Base-by-base conservation (phyloP, 148 eudicot species). In the Nyssa sinensis region DNA sequence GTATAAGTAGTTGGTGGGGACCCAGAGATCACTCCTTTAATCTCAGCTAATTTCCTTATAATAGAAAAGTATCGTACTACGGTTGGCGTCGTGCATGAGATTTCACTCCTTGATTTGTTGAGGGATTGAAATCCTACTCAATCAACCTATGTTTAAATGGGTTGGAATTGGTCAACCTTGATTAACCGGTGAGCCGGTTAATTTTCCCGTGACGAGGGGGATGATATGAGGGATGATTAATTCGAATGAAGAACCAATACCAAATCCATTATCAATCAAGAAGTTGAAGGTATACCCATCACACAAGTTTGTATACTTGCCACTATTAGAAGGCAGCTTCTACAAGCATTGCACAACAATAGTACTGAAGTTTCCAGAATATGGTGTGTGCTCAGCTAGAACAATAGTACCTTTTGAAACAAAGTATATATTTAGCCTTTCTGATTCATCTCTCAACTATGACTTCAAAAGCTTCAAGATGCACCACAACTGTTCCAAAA, bases 251-350 rank as follows among this genome's bases (percentile, higher is more conserved):
- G 64, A n/a, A 49, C 9, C 69, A 74, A 55, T 90, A 95, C 99
- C 99, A 78, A 95, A 95, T 63, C 92, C 97, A 71, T 65, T 88
- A 79, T 95, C 99, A 27, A 92, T 60, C 21, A 95, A 91, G 81
- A 92, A 95, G 85, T 95, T 95, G 82, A 95, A 95, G 11, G 99
- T 95, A 77, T 92, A 94, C 33, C 99, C 99, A 75, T 95, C 99
- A 44, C 99, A 95, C 2, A 97, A 92, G 79, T 92, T 92, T 0
- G 99, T 95, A 77, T 95, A 95, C 82, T 93, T 95, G 89, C 77
- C 93, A 84, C 97, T 93, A 80, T 74, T 86, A 16, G 93, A 89
- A 34, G 97, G 97, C 77, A 95, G 84, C 75, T 89, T 92, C 81
- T 95, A 96, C 83, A 95, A 80, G 86, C 99, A 95, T 72, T 95